Conservation (phyloP, 352 stramenopile genomes). For the Phytophthora citricola region DNA sequence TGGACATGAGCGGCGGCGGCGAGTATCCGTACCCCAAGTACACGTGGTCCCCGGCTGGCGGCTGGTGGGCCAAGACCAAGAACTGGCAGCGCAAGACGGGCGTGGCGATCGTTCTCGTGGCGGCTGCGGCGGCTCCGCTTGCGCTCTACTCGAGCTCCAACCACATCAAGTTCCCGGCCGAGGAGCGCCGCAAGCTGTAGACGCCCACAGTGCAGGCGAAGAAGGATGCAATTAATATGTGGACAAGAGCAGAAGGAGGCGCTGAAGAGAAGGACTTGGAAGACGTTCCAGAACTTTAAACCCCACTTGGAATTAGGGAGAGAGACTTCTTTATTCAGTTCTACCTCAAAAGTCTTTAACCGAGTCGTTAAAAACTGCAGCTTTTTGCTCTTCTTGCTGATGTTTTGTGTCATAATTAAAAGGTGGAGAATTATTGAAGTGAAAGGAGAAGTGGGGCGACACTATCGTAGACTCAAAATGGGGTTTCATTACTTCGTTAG, state of each 20-base stretch:
- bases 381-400: constrained; percentile 2
- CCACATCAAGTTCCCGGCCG: constrained; percentile 75
- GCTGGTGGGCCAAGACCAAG: constrained; percentile 88
- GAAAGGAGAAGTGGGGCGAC: not conserved
- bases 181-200: constrained; percentile 69
- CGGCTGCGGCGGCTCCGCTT: constrained; percentile 53
- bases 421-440: not conserved
- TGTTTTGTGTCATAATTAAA: not conserved
- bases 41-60: constrained; percentile 86
- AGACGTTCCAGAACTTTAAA: constrained; percentile 1
- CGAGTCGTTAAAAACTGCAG: constrained; percentile 8
- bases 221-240: constrained; percentile 31
- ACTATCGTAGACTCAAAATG: constrained; percentile 9
- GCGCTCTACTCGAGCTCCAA: constrained; percentile 69
- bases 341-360: constrained; percentile 4
- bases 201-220: constrained; percentile 3
- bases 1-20: constrained; percentile 68
- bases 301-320: not conserved
- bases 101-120: constrained; percentile 62
- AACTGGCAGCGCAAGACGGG: constrained; percentile 86
- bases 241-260: constrained; percentile 9
- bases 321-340: not conserved
- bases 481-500: constrained; percentile 40
- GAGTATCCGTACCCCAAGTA: constrained; percentile 90
- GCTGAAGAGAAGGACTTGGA: not conserved